phyloP scores from a whole-genome alignment of 208 protist genomes.

The Crithidia fasciculata region DNA sequence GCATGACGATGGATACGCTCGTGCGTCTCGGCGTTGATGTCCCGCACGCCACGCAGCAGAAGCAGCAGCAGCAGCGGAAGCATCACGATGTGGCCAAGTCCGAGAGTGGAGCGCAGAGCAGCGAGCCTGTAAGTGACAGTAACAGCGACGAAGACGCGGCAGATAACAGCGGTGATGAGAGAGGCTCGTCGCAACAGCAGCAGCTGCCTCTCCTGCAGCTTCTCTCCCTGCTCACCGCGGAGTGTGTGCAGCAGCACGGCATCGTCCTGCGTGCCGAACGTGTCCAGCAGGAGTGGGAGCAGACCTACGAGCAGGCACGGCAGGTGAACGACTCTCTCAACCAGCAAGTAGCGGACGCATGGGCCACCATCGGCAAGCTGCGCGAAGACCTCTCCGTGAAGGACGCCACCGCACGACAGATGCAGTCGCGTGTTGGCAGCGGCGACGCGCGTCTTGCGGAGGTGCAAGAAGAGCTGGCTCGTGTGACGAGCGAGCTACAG shows the following conservation, averaged over 20 bases:
- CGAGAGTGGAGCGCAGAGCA: not conserved
- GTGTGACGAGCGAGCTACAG: constrained; percentile 43
- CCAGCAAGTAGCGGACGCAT: constrained; percentile 68
- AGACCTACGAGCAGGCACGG: constrained; percentile 80
- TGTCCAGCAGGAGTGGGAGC: constrained; percentile 78
- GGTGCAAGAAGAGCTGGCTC: constrained; percentile 37
- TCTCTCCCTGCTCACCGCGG: constrained; percentile 45
- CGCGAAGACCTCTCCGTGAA: constrained; percentile 64
- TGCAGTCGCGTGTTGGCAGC: constrained; percentile 41
- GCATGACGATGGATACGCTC: constrained; percentile 29
- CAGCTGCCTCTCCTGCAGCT: constrained; percentile 40
- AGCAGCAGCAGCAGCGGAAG: not conserved
- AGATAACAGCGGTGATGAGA: not conserved
- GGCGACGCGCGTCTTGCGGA: constrained; percentile 35
- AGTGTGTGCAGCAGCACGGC: constrained; percentile 39
- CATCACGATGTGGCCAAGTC: not conserved
- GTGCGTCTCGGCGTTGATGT: constrained; percentile 37
- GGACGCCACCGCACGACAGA: constrained; percentile 35
- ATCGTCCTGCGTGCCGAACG: constrained; percentile 24
- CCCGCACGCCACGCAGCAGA: constrained; percentile 2
- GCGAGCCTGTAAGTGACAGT: not conserved
- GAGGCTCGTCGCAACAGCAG: not conserved
- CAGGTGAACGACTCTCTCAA: constrained; percentile 73
- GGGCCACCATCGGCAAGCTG: constrained; percentile 53
- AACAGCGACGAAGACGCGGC: not conserved